Percentiles rank a stretch among this genome's conserved stretches.
phyloP scores from a whole-genome alignment of 371 early-diverging fungal species.

The Mortierella sp. region DNA sequence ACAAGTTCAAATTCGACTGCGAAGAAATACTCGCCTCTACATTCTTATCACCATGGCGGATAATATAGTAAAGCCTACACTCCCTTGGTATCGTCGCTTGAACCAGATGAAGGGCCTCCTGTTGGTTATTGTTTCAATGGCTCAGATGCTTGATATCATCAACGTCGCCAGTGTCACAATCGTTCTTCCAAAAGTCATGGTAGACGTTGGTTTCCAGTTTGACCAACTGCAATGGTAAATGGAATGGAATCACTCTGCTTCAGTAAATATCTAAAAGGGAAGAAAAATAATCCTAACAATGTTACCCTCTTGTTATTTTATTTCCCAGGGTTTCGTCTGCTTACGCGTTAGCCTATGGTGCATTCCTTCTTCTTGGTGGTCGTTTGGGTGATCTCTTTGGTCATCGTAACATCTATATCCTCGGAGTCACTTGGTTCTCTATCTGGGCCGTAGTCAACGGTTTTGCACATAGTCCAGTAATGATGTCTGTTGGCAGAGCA shows the following conservation, averaged over 20 bases:
- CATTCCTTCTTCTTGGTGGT: slow-evolving; percentile 47
- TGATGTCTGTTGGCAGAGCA: slow-evolving; percentile 55
- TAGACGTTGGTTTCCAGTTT: slow-evolving; percentile 21
- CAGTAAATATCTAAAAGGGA: too few species aligned
- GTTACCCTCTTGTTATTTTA: too few species aligned
- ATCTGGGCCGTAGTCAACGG: slow-evolving; percentile 53
- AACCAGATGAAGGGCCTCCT: slow-evolving; percentile 26
- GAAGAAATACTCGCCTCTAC: too few species aligned
- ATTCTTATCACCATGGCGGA: slow-evolving; percentile 9
- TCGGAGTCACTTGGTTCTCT: slow-evolving; percentile 53
- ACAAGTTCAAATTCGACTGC: too few species aligned
- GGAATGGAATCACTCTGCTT: too few species aligned
- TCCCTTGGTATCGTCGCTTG: slow-evolving; percentile 27
- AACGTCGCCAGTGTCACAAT: slow-evolving; percentile 39
- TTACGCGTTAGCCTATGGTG: slow-evolving; percentile 20
- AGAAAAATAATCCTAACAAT: too few species aligned
- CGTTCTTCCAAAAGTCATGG: slow-evolving; percentile 31
- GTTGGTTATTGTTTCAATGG: slow-evolving; percentile 29
- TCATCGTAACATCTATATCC: slow-evolving; percentile 44
- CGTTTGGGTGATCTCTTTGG: slow-evolving; percentile 57
- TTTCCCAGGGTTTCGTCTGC: not conserved
- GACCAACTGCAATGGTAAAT: slow-evolving; percentile 38
- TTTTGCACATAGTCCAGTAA: slow-evolving; percentile 30
- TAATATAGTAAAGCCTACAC: slow-evolving; percentile 10
- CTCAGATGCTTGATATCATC: slow-evolving; percentile 43